These are phyloP conservation scores for Yamadazyma siamensis DNA, from an alignment of 1,139 yeast species.

Conservation along the genomic window DNA sequence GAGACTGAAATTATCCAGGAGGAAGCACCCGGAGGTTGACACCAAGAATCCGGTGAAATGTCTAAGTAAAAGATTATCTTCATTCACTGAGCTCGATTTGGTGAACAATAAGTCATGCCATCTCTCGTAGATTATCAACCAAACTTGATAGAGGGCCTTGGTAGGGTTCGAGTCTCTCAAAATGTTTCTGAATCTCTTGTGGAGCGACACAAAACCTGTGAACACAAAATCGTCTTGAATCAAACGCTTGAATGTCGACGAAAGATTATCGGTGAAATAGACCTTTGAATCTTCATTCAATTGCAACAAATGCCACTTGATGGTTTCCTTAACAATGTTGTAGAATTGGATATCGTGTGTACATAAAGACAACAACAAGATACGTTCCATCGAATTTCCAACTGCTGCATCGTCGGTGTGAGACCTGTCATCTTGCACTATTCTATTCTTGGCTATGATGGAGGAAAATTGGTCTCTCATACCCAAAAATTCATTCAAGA, in stretches of 20 bases:
- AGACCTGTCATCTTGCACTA: slow-evolving; percentile 16
- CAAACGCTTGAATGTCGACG: slow-evolving; percentile 47
- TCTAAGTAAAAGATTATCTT: slow-evolving; percentile 46
- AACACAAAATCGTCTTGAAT: slow-evolving; percentile 59
- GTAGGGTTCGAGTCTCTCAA: slow-evolving; percentile 60
- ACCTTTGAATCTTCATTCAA: slow-evolving; percentile 10
- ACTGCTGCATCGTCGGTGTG: slow-evolving; percentile 11
- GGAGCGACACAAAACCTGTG: slow-evolving; percentile 75
- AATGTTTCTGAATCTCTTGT: slow-evolving; percentile 59
- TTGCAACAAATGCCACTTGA: slow-evolving; percentile 46
- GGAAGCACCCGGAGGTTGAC: slow-evolving; percentile 54
- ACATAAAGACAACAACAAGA: slow-evolving; percentile 48
- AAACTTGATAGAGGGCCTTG: slow-evolving; percentile 55
- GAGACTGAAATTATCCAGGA: slow-evolving; percentile 27
- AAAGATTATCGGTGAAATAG: slow-evolving; percentile 19
- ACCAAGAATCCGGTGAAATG: slow-evolving; percentile 63
- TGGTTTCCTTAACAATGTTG: slow-evolving; percentile 47
- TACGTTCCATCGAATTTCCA: slow-evolving; percentile 34
- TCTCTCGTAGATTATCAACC: slow-evolving; percentile 56
- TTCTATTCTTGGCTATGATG: slow-evolving; percentile 21
- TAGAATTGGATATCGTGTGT: slow-evolving; percentile 59
- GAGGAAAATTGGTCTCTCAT: slow-evolving; percentile 21
- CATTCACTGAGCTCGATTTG: slow-evolving; percentile 18
- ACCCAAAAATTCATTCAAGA: slow-evolving; percentile 27
- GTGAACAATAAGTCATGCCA: slow-evolving; percentile 42